Evolutionary conservation across 2,329 filamentous ascomycete species (phyloP), one percentile per base, ranked within the genome.

Genomic region (Bipolaris sorokiniana): DNA sequence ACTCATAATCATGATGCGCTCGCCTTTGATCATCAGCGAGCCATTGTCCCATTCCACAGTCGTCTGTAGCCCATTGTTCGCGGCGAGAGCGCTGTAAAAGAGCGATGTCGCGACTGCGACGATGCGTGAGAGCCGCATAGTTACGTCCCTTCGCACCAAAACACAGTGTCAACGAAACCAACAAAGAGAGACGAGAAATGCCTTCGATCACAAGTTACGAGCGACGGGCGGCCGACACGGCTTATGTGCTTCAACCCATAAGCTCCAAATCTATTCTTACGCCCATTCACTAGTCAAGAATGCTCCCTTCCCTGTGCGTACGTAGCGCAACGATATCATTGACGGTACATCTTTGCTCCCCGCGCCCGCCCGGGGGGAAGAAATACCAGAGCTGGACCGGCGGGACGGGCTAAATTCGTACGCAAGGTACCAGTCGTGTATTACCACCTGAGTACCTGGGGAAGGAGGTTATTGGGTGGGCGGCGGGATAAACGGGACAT

Each of bases 1-100:
- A 1, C 76, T 77, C 60, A 80, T 81, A 26, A 84, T 74, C 45
- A 82, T 80, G 3, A 83, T 66, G 23, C 82, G 76, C 54, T 79
- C 76, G 36, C 81, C 81, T 54, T 83, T 82, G 61, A 84, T 72
- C 3, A 76, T 74, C 23, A 84, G 73, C 52, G 80, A 83, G 60
- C 83, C 83, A 41, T 78, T 72, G 61, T 85, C 83, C 83, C 83
- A 84, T 3, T 77, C 74, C 3, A 84, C 83, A 1, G 76, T 67
- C 23, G 60, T 70, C 44, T 68, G 67, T 7, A 71, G 59, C 28
- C 68, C 69, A 65, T 73, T 69, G 44, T 71, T 62, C 34, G 60
- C 63, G n/a, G 68, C 67, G 10, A 65, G 41, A 4, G 56, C 62
- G 23, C 60, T 54, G 33, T 57, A 33, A n/a, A 64, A 37, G 31